These are phyloP conservation scores for Cutaneotrichosporon mucoides DNA, from an alignment of 1,284 basidiomycete species.

Conservation along the genomic window DNA sequence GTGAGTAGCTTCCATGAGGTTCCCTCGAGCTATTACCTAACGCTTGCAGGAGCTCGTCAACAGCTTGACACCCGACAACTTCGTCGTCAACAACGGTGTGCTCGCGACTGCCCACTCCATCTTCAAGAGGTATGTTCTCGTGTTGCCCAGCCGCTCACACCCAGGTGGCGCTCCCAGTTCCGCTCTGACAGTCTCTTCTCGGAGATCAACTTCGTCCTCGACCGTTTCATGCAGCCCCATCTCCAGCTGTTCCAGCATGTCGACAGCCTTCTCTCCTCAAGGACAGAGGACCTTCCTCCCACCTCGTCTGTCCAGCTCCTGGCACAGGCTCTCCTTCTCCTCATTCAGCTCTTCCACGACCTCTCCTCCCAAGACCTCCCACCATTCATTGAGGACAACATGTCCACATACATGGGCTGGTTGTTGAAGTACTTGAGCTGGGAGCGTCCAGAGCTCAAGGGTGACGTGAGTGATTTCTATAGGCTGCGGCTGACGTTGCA, in stretches of 20 bases:
- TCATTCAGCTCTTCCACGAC: conserved; percentile 89
- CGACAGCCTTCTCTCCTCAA: conserved; percentile 50
- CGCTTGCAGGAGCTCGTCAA: conserved; percentile 69
- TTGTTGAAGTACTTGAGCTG: conserved; percentile 75
- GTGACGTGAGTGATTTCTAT: conserved; percentile 59
- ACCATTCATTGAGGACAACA: conserved; percentile 86
- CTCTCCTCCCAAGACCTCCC: conserved; percentile 93
- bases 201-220: conserved; percentile 88
- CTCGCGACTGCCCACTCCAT: conserved; percentile 94
- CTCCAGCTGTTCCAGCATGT: conserved; percentile 69
- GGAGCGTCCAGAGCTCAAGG: conserved; percentile 65
- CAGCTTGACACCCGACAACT: conserved; percentile 72
- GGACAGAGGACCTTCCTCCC: conserved; percentile 39
- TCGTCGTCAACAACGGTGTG: conserved; percentile 81
- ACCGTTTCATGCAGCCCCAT: conserved; percentile 77
- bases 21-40: not conserved
- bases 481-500: conserved; percentile 40
- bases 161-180: conserved; percentile 80
- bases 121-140: conserved; percentile 59
- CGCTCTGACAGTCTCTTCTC: conserved; percentile 81
- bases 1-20: conserved; percentile 53
- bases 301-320: conserved; percentile 51
- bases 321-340: conserved; percentile 69
- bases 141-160: not conserved
- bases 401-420: conserved; percentile 74